Base-by-base conservation (phyloP, 139 green algal species). In the Micractinium sp. region DNA sequence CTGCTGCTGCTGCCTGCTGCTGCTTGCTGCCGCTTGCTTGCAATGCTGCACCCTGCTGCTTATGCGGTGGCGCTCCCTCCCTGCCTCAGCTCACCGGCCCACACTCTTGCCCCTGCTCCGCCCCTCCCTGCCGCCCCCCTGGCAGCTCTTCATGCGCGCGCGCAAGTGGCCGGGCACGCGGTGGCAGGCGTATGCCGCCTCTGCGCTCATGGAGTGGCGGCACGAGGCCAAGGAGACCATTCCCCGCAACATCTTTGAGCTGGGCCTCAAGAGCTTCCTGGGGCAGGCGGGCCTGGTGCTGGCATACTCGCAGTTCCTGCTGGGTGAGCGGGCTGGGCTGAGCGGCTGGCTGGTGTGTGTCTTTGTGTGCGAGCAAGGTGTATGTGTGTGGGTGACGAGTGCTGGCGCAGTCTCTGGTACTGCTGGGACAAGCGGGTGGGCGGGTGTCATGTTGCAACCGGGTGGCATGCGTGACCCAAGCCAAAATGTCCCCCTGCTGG, bases 221-320 rank as follows among this genome's bases (percentile, higher is more conserved):
- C 86, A 91, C 39, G 94, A 94, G 66, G 88, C 91, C 74, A 94
- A 95, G 22, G 94, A 96, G 29, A 90, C 89, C 36, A 94, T 98
- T 13, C 95, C 97, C 5, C 93, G 95, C 63, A 98, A 98, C 88
- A 97, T 99, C 81, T 98, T 98, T 86, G 97, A 99, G 91, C 94
- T 98, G 91, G 97, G 97, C 1, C 92, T 99, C 56, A 95, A 98
- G 85, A 87, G 86, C 56, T 94, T 92, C 88, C 83, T 96, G 47
- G 86, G 73, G 61, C 88, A 94, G 80, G 94, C 96, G 12, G 91
- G 91, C 14, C 99, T 96, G 86, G 92, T 98, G 19, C 76, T 97
- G 39, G 73, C 93, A 1, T 99, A 98, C 87, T 88, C 92, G 0
- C 79, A 91, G 23, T 96, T 97, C 86, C 91, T 96, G 31, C 38